Percentiles rank a stretch among this genome's conserved stretches.
These are phyloP conservation scores for Przewalskia tangutica DNA, from an alignment of 257 asterid species.

Conservation along the genomic window DNA sequence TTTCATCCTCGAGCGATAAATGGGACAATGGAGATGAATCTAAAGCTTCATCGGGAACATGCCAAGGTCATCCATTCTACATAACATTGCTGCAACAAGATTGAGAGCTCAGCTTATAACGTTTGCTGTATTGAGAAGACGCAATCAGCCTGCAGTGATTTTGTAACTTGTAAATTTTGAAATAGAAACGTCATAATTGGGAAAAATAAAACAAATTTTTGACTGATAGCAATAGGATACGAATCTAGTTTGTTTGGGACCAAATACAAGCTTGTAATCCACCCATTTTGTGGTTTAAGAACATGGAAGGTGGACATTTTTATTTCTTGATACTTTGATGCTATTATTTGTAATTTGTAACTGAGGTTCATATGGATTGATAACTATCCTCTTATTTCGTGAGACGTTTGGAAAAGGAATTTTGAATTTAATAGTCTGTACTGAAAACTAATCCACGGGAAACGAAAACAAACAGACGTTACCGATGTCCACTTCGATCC, in stretches of 20 bases:
- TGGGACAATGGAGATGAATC: conserved; percentile 13
- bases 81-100: conserved; percentile 62
- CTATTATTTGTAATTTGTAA: too few species aligned
- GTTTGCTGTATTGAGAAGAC: not conserved
- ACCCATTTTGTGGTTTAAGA: not conserved
- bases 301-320: not conserved
- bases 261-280: not conserved
- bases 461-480: too few species aligned
- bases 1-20: conserved; percentile 11
- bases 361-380: not conserved
- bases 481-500: too few species aligned
- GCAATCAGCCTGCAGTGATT: conserved; percentile 10
- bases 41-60: conserved; percentile 43
- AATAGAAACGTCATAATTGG: not conserved
- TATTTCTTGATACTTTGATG: too few species aligned
- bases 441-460: too few species aligned
- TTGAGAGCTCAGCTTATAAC: conserved; percentile 16
- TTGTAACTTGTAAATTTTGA: conserved; percentile 26
- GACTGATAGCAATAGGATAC: not conserved
- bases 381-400: not conserved
- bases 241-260: not conserved
- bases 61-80: conserved; percentile 61
- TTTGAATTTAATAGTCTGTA: too few species aligned
- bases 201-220: not conserved
- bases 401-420: not conserved